Evolutionary conservation across 495 filamentous ascomycete species (phyloP).

Genomic region (Neurospora sp.): DNA sequence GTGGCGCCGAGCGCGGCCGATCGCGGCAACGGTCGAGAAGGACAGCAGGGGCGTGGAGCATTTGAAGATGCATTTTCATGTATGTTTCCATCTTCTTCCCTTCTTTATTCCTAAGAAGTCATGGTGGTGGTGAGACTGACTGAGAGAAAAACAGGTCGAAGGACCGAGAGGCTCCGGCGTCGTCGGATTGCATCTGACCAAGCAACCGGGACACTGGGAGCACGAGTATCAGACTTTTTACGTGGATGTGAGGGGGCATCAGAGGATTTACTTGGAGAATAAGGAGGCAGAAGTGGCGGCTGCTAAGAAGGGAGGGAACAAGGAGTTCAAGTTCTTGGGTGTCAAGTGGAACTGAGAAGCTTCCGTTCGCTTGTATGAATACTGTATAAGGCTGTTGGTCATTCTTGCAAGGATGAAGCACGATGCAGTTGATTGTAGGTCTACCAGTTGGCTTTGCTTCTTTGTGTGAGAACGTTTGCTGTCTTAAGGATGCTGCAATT

Average conservation of each 20-base stretch:
- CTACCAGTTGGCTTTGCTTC: background rate
- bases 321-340: constrained; percentile 49
- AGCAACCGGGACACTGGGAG: constrained; percentile 45
- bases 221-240: constrained; percentile 75
- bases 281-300: constrained; percentile 26
- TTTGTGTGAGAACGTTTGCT: background rate
- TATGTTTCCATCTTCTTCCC: constrained; percentile 27
- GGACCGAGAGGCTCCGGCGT: constrained; percentile 66
- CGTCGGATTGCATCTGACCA: constrained; percentile 70
- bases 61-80: constrained; percentile 80
- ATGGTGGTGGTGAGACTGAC: constrained; percentile 10
- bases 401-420: background rate
- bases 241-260: constrained; percentile 59
- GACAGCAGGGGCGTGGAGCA: constrained; percentile 73
- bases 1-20: constrained; percentile 77
- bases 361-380: background rate
- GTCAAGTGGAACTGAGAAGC: constrained; percentile 49
- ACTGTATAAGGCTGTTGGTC: background rate
- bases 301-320: constrained; percentile 26
- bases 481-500: background rate
- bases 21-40: constrained; percentile 61
- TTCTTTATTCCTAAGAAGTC: background rate
- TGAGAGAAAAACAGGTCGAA: constrained; percentile 49
- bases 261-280: constrained; percentile 54
- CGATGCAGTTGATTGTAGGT: background rate